A percentile compares a stretch with the other conserved stretches of the same genome.
Conservation (phyloP, 306 rosid genomes). For the Cyclanthera cordifolia region DNA sequence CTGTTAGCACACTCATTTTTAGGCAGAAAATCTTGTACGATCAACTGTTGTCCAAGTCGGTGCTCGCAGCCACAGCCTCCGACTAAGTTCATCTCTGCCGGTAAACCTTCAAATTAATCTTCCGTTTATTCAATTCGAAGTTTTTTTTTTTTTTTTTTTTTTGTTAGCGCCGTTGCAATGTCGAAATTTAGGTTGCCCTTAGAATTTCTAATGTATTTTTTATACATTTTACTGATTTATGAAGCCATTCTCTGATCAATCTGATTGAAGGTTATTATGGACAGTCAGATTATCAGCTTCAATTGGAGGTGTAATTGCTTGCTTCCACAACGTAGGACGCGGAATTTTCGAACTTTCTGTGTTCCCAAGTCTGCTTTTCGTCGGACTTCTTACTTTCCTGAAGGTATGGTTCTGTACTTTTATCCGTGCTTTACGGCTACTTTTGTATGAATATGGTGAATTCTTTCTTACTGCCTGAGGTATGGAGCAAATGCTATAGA, state of each 20-base stretch:
- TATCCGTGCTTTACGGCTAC: neutral
- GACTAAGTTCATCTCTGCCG: neutral
- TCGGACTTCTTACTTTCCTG: slow-evolving; percentile 2
- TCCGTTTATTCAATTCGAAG: neutral
- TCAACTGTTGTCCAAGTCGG: neutral
- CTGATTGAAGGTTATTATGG: slow-evolving; percentile 42
- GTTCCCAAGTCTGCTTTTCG: neutral
- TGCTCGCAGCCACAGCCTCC: neutral
- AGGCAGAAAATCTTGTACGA: neutral
- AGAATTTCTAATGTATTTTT: neutral
- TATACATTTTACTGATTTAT: neutral
- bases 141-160: neutral
- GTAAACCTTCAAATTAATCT: neutral
- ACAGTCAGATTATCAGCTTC: slow-evolving; percentile 29
- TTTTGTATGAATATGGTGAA: neutral
- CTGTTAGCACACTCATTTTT: neutral
- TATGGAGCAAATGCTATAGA: neutral
- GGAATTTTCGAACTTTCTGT: neutral
- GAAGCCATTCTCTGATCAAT: slow-evolving; percentile 10
- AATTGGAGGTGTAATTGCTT: slow-evolving; percentile 24
- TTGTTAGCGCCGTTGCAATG: neutral
- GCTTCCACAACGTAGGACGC: slow-evolving; percentile 10
- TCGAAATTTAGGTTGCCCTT: neutral
- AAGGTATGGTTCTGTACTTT: slow-evolving; percentile 20
- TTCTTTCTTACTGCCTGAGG: neutral